Evolutionary conservation across 2,329 filamentous ascomycete species (phyloP), one percentile per base, ranked within the genome.

Genomic region (Clarireedia paspali): DNA sequence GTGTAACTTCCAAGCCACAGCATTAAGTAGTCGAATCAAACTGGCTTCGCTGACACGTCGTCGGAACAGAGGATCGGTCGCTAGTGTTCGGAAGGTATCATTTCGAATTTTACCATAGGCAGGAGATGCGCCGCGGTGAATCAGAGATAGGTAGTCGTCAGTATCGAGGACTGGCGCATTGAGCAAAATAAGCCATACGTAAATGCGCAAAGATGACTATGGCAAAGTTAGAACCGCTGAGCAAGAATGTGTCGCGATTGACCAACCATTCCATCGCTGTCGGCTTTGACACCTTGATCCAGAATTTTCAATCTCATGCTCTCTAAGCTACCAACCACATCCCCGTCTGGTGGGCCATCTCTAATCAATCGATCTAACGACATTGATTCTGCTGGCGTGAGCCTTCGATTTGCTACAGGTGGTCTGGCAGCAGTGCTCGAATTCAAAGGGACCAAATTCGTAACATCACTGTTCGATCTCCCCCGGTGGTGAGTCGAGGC

Each of bases 31-130:
- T 12, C 94, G 88, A 59, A 96, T 97, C 44, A 99, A 75, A 70
- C 89, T 95, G 59, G 95, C 95, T 72, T 99, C 94, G 57, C 90
- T 96, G 58, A 99, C 94, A 57, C 92, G 87, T 34, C 94, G 85
- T 59, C 94, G 89, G 77, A 97, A 99, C 38, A 99, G 82, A n/a
- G 92, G 91, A 67, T 99, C 94, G 51, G 92, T 96, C 34, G 94
- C 94, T 54, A 99, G 78, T 0, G 94, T 99, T 65, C 94, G 89
- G 71, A 97, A 97, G 42, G 94, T 96, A 71, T 99, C 94, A 73
- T 99, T 96, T 70, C 91, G 89, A 69, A 99, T 99, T 75, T 99
- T 99, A 66, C 89, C 84, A 74, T 99, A 96, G 47, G 91, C 91
- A 0, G 92, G 91, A 3, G 92, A 97, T 24, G 92, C 88, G 60